phyloP scores from a whole-genome alignment of 2,329 filamentous ascomycete species.

The Aspergillus sergii region DNA sequence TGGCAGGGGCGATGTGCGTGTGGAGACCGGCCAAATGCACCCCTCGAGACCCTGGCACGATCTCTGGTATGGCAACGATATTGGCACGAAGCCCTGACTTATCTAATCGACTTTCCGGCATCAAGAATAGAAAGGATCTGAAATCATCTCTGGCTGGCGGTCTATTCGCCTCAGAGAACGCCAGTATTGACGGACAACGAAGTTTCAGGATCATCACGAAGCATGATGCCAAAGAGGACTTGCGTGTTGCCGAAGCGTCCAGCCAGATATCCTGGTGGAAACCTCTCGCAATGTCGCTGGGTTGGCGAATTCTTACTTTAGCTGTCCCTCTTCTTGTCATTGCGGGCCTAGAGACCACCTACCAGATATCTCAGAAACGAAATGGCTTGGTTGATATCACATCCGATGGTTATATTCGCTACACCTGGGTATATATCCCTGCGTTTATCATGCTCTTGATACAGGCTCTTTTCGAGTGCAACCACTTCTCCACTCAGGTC shows the following conservation, averaged over 20 bases:
- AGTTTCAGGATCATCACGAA: constrained; percentile 5
- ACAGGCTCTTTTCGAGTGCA: constrained; percentile 19
- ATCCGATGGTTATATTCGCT: constrained; percentile 25
- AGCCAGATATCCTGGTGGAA: constrained; percentile 3
- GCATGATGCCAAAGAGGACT: neutral
- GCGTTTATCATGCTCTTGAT: constrained; percentile 22
- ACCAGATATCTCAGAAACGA: constrained; percentile 4
- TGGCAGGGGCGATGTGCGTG: constrained; percentile 5
- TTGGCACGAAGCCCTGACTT: constrained; percentile 4
- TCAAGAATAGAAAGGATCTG: constrained; percentile 5
- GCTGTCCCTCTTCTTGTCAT: constrained; percentile 8
- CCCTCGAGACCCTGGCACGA: constrained; percentile 12
- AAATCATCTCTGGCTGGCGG: neutral
- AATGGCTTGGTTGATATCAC: constrained; percentile 3
- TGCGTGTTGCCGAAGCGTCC: neutral
- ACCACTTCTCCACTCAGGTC: constrained; percentile 20
- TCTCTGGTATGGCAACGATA: constrained; percentile 10
- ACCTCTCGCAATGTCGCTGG: constrained; percentile 1
- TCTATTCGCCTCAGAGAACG: neutral
- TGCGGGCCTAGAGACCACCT: constrained; percentile 5
- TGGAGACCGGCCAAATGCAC: constrained; percentile 9
- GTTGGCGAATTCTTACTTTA: constrained; percentile 5
- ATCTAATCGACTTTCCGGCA: neutral
- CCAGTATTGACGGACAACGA: neutral
- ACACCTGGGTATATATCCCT: constrained; percentile 25